Base-by-base conservation (phyloP, 2,329 filamentous ascomycete genomes). In the Cladophialophora immunda region DNA sequence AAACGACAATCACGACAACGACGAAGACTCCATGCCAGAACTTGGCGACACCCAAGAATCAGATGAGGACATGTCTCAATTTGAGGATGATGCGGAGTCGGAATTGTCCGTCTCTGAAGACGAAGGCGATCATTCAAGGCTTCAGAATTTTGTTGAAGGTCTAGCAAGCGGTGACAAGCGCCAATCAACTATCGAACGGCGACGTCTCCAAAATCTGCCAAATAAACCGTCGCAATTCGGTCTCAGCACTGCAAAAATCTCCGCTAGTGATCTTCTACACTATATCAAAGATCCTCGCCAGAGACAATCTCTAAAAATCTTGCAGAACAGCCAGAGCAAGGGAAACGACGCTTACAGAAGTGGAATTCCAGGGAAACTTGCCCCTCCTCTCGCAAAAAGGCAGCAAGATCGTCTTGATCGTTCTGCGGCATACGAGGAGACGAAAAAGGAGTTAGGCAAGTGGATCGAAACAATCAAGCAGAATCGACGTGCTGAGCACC, bases 401-500 rank as follows among this genome's bases (percentile, higher is more conserved):
- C 91, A 97, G 73, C 94, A 98, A 78, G 93, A 94, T 76, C 89
- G 89, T 58, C 80, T 97, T 17, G 90, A 97, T 74, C 92, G 95
- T 59, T 83, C 84, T 60, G 93, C 89, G 27, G 95, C 95, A 2
- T 96, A 94, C 73, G 89, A 93, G 38, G 94, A 97, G 82, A 94
- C 93, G 58, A 97, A 96, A 74, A 90, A 97, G 78, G 94, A 93
- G 0, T 83, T 99, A 29, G 89, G 92, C 70, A 89, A 93, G 73
- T 99, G 95, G 95, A 90, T 90, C 34, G 94, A 97, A 68, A 98
- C 95, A 0, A 93, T 99, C 75, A 97, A 97, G 80, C 89, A 92
- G 34, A 97, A 97, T 78, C 90, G 95, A 67, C 87, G 93, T 72
- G 94, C 94, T 1, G 95, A 98, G 70, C 93, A 97, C 77, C 83